phyloP scores from a whole-genome alignment of 345 rosid genomes.

The Lenwebbia sp. region DNA sequence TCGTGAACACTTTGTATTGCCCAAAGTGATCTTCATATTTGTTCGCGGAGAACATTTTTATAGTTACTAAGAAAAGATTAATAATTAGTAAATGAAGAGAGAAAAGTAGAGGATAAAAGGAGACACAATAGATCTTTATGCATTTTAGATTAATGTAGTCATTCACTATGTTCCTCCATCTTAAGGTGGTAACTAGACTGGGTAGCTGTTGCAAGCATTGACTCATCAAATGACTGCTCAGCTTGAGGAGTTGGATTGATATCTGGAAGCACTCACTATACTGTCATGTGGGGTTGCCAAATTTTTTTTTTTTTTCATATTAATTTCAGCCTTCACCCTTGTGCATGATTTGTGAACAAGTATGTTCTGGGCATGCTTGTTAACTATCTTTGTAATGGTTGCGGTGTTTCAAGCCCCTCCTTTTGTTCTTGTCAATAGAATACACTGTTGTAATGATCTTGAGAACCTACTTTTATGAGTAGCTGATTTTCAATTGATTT shows the following conservation, averaged over 20 bases:
- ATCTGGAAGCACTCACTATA: not conserved
- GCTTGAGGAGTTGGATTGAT: not conserved
- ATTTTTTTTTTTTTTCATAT: not conserved
- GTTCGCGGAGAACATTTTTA: not conserved
- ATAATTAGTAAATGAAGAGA: not conserved
- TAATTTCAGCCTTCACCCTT: not conserved
- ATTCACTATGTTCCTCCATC: not conserved
- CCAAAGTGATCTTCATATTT: not conserved
- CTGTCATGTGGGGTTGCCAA: not conserved
- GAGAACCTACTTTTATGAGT: conserved; percentile 1
- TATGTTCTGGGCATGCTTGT: not conserved
- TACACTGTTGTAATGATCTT: not conserved
- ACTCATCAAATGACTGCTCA: not conserved
- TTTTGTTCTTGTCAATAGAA: not conserved
- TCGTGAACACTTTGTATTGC: not conserved
- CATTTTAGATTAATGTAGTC: not conserved
- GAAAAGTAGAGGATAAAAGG: not conserved
- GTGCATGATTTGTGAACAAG: not conserved
- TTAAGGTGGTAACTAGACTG: not conserved
- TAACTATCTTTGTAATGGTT: not conserved
- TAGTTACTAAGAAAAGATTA: not conserved
- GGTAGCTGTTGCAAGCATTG: not conserved
- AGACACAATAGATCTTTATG: not conserved
- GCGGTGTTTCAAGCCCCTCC: not conserved
- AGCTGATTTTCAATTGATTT: conserved; percentile 25